Percentiles rank a stretch among this genome's conserved stretches.
Conservation (phyloP, 1,284 basidiomycete genomes). For the Vanrija humicola region DNA sequence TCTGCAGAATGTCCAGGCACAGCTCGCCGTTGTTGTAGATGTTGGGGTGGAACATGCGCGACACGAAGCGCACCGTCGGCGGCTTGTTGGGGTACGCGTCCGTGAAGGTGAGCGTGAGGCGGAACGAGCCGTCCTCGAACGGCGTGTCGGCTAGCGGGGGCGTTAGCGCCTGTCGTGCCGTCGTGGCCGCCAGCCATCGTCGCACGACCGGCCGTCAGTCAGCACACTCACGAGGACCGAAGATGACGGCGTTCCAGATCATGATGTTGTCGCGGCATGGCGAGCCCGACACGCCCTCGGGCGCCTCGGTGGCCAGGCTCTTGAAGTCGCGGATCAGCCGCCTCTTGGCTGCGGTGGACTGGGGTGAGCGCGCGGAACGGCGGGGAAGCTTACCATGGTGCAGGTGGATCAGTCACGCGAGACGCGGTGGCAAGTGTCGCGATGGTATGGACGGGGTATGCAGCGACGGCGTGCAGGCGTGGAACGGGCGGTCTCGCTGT, state of each 20-base stretch:
- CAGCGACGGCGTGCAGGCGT: no score
- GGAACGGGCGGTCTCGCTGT: no score
- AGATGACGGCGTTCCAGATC: slow-evolving; percentile 99
- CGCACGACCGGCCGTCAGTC: background rate
- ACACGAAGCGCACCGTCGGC: slow-evolving; percentile 93
- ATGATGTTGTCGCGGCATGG: slow-evolving; percentile 98
- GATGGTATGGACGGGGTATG: no score
- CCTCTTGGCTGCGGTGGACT: slow-evolving; percentile 82
- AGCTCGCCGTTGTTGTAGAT: slow-evolving; percentile 98
- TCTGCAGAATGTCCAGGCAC: slow-evolving; percentile 96
- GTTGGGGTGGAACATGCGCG: slow-evolving; percentile 98
- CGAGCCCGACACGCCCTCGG: slow-evolving; percentile 91
- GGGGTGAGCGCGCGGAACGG: background rate
- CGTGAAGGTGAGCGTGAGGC: slow-evolving; percentile 89
- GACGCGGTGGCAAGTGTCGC: no score
- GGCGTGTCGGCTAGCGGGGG: slow-evolving; percentile 77
- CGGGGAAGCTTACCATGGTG: no score
- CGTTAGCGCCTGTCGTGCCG: background rate
- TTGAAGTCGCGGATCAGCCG: slow-evolving; percentile 96
- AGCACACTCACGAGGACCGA: slow-evolving; percentile 75
- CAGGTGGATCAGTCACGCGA: no score
- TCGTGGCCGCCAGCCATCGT: background rate
- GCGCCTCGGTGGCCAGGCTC: slow-evolving; percentile 86
- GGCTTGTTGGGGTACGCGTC: slow-evolving; percentile 98
- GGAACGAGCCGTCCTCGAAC: slow-evolving; percentile 98